phyloP scores from a whole-genome alignment of 768 basidiomycete genomes.

The Hypholoma sublateritium region DNA sequence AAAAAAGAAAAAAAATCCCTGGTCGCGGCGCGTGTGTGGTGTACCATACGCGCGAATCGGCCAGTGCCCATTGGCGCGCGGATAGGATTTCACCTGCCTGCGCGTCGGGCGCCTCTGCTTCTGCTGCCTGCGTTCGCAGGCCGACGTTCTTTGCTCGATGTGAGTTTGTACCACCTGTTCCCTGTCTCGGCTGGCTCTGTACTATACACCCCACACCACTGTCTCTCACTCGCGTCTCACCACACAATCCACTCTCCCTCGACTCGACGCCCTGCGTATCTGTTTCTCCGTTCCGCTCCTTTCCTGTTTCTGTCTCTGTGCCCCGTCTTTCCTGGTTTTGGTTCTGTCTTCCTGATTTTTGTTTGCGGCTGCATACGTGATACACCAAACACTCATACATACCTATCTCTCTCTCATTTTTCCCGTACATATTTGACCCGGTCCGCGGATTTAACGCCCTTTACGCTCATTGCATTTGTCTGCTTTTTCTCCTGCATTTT shows the following conservation, averaged over 20 bases:
- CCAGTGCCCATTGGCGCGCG: too few relatives aligned
- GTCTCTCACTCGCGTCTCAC: constrained; percentile 5
- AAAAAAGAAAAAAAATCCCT: too few relatives aligned
- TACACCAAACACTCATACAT: not conserved
- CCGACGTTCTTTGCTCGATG: not conserved
- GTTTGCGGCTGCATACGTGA: too few relatives aligned
- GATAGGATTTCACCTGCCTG: too few relatives aligned
- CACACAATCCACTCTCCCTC: not conserved
- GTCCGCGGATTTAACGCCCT: constrained; percentile 2
- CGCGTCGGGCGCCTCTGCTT: not conserved
- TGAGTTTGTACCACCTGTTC: not conserved
- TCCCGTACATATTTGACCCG: not conserved
- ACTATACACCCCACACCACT: not conserved
- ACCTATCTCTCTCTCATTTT: not conserved
- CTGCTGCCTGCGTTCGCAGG: not conserved
- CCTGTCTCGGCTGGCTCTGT: constrained; percentile 5
- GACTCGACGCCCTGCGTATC: not conserved
- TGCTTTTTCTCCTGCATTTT: not conserved
- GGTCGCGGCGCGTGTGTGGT: too few relatives aligned
- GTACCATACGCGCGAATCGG: too few relatives aligned
- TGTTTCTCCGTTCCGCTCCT: not conserved
- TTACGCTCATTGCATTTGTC: constrained; percentile 5
- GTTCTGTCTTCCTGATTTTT: too few relatives aligned
- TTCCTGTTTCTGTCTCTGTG: not conserved
- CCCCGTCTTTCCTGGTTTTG: too few relatives aligned